Evolutionary conservation across 495 filamentous ascomycete species (phyloP), one percentile per base, ranked within the genome.

Genomic region (Durotheca rogersii): DNA sequence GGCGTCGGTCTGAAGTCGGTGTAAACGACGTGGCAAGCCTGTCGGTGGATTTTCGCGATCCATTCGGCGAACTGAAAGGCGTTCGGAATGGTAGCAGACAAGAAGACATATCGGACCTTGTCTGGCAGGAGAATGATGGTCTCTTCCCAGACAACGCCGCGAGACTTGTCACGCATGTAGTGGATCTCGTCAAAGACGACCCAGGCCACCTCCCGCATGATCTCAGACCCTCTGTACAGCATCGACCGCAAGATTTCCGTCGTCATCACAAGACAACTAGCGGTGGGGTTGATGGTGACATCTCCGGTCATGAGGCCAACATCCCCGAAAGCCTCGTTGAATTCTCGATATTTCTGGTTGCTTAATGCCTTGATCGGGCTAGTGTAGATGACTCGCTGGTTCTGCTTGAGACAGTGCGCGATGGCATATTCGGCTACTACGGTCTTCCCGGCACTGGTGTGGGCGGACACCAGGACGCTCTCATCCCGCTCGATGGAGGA

Each of bases 11-110:
- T 79, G 75, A 96, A 98, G 68, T 98, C 90, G 30, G 93, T 98
- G 65, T 98, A 98, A 16, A 98, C 93, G 52, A 98, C 92, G 69
- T 98, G 93, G 60, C 93, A 96, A 11, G 94, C 91, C 63, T 98
- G 93, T 39, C 85, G 83, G 69, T 98, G 93, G 51, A 90, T 96
- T 69, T 97, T 96, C 45, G 86, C 87, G 51, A 97, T 91, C 93
- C 93, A 98, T 68, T 98, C 90, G 58, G 93, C 93, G 61, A 98
- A 98, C 65, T 98, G 93, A 85, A 97, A 96, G 34, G 93, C 91
- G 62, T 98, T 98, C 29, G 93, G 93, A 51, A 98, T 98, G n/a
- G 93, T 98, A 30, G 93, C 93, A 18, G 93, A 98, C 23, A 98
- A 73, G 74, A 98, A 98, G 23, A 96, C 93, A 58, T 97, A 98